Evolutionary conservation across 1,284 basidiomycete species (phyloP).

Genomic region (Dichomitus squalens): DNA sequence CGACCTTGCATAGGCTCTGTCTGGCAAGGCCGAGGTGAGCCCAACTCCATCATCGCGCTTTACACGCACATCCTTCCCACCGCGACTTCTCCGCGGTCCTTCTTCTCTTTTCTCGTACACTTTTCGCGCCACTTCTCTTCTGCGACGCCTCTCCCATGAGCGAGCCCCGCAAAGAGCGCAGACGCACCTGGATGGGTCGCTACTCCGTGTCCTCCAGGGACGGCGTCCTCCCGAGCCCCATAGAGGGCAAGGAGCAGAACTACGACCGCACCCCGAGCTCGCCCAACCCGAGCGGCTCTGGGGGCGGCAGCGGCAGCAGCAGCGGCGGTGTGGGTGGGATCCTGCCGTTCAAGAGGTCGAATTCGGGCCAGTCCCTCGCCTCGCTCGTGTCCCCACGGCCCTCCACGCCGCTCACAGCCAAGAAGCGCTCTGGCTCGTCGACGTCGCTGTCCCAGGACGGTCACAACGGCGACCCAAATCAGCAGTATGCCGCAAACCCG

Average conservation of each 20-base stretch:
- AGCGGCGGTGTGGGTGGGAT: slow-evolving; percentile 19
- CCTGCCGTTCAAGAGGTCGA: slow-evolving; percentile 31
- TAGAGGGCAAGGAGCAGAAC: slow-evolving; percentile 37
- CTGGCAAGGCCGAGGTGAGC: slow-evolving; percentile 36
- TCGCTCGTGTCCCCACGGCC: slow-evolving; percentile 35
- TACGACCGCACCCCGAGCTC: slow-evolving; percentile 25
- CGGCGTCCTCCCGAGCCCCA: slow-evolving; percentile 31
- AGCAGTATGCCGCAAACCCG: slow-evolving; percentile 47
- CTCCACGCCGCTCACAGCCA: slow-evolving; percentile 32
- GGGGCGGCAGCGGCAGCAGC: slow-evolving; percentile 20
- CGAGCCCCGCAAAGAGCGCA: slow-evolving; percentile 30
- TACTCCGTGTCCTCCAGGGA: slow-evolving; percentile 29
- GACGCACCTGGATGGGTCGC: slow-evolving; percentile 35
- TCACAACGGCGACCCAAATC: slow-evolving; percentile 32
- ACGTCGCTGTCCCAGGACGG: slow-evolving; percentile 41
- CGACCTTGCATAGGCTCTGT: slow-evolving; percentile 30
- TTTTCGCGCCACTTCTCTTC: slow-evolving; percentile 3
- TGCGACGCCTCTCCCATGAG: slow-evolving; percentile 24
- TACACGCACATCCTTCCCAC: slow-evolving; percentile 2
- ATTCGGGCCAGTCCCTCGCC: slow-evolving; percentile 33
- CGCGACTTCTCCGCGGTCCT: background rate
- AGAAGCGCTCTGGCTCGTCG: slow-evolving; percentile 32
- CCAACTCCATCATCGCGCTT: slow-evolving; percentile 1
- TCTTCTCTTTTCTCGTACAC: slow-evolving; percentile 1
- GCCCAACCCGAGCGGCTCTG: slow-evolving; percentile 18